Evolutionary conservation across 352 stramenopile genomes (phyloP).

Genomic region (Phytophthora litchii): DNA sequence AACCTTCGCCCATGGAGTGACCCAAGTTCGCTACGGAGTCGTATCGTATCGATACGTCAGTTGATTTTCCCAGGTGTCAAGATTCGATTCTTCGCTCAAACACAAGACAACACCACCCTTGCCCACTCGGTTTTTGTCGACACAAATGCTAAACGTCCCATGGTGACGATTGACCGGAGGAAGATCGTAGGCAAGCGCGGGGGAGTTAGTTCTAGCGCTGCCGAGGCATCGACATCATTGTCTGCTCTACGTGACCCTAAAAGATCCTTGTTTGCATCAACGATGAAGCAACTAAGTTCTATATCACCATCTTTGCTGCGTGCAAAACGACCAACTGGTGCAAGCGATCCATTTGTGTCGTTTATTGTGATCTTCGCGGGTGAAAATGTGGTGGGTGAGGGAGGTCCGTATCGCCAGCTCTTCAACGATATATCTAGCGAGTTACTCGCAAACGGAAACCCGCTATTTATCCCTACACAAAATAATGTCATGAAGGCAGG

Average conservation of each 20-base stretch:
- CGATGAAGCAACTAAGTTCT: slow-evolving; percentile 56
- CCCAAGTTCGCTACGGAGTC: slow-evolving; percentile 50
- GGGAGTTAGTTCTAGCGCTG: slow-evolving; percentile 4
- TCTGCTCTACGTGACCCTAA: slow-evolving; percentile 50
- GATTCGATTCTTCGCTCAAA: slow-evolving; percentile 72
- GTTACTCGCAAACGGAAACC: slow-evolving; percentile 50
- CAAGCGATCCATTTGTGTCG: slow-evolving; percentile 80
- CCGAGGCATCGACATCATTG: slow-evolving; percentile 15
- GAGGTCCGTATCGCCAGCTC: slow-evolving; percentile 77
- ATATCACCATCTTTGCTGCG: slow-evolving; percentile 58
- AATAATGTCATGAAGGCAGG: slow-evolving; percentile 77
- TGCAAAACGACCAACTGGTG: slow-evolving; percentile 74
- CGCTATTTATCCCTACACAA: slow-evolving; percentile 73
- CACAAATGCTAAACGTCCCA: slow-evolving; percentile 56
- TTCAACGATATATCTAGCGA: slow-evolving; percentile 83
- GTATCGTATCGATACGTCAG: slow-evolving; percentile 62
- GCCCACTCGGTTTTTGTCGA: slow-evolving; percentile 51
- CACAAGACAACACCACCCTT: slow-evolving; percentile 75
- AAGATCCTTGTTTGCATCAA: slow-evolving; percentile 72
- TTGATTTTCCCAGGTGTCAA: slow-evolving; percentile 80
- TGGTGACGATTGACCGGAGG: slow-evolving; percentile 72
- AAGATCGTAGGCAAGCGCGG: slow-evolving; percentile 50
- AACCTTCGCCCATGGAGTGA: slow-evolving; percentile 65
- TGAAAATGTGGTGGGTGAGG: slow-evolving; percentile 83
- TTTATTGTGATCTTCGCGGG: slow-evolving; percentile 82